Base-by-base conservation (phyloP, 164 flowering plant species). In the Pachysandra terminalis region DNA sequence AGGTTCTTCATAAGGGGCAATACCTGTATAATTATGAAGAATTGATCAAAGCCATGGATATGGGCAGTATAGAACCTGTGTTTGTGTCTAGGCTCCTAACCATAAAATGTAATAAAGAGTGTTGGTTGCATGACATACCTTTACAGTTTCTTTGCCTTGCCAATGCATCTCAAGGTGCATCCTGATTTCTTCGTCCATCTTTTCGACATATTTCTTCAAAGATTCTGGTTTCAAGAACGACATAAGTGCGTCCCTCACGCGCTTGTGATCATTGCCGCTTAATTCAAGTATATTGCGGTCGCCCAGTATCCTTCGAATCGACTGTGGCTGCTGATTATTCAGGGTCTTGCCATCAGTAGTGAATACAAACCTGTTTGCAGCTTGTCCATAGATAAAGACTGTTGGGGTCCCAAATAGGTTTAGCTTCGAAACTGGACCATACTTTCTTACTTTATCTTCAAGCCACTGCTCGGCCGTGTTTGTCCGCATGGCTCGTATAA, bases 1-100 rank as follows among this genome's bases (percentile, higher is more conserved):
- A 90, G 80, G 6, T 56, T 85, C 84, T 86, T 90, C 87, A 85
- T 84, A 61, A 82, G 66, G 0, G 90, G 90, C 71, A 82, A 32
- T 24, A 81, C 92, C 92, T 85, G 63, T 56, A 25, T 17, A 25
- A 17, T 17, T 19, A 19, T 19, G 5, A 48, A n/a, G n/a, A n/a
- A n/a, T n/a, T n/a, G n/a, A n/a, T n/a, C n/a, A n/a, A n/a, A n/a
- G n/a, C n/a, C n/a, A n/a, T n/a, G n/a, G n/a, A n/a, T n/a, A n/a
- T n/a, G n/a, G n/a, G n/a, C n/a, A n/a, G n/a, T n/a, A n/a, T n/a
- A n/a, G n/a, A n/a, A n/a, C n/a, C n/a, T n/a, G n/a, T 48, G 52
- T 48, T 2, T 17, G 19, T 48, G 52, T 48, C 10, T 4, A 17
- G 10, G 2, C 10, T 32, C 37, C 7, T 32, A 7, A 7, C 37